Conservation (phyloP, 2,329 filamentous ascomycete genomes). For the Cladobotryum mycophilum region DNA sequence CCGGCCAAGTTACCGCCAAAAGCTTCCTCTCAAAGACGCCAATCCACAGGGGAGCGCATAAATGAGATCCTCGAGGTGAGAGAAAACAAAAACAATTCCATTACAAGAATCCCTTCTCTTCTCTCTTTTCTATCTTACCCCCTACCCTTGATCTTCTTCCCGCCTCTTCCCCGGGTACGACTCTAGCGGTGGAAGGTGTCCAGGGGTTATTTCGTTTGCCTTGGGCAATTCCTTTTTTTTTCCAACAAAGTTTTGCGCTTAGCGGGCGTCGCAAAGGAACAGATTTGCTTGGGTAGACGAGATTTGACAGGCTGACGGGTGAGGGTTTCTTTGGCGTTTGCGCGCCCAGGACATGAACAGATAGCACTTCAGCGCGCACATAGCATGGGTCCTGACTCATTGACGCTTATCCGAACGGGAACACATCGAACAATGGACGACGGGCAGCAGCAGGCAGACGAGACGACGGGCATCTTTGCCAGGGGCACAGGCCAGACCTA, state of each 20-base stretch:
- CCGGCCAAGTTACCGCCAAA: constrained; percentile 15
- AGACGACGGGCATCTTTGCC: constrained; percentile 36
- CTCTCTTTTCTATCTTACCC: background rate
- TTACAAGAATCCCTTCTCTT: background rate
- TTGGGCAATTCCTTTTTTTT: too few relatives aligned
- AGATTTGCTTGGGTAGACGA: background rate
- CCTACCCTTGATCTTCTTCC: background rate
- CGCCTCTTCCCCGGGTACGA: background rate
- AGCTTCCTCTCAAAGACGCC: constrained; percentile 19
- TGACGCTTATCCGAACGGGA: constrained; percentile 5
- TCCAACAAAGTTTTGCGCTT: too few relatives aligned
- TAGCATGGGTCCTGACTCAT: constrained; percentile 10
- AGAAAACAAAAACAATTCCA: background rate
- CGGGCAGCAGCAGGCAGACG: constrained; percentile 25
- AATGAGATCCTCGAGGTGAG: constrained; percentile 43
- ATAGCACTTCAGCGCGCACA: constrained; percentile 11
- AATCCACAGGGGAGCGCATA: constrained; percentile 36
- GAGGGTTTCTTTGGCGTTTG: too few relatives aligned
- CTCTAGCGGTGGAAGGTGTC: too few relatives aligned
- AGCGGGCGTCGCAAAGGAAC: background rate
- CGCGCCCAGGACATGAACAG: constrained; percentile 1
- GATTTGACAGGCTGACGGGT: too few relatives aligned
- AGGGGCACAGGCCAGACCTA: constrained; percentile 33
- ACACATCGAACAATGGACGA: background rate
- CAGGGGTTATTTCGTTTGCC: too few relatives aligned